Evolutionary conservation across 116 monocot species (phyloP), one percentile per base, ranked within the genome.

Genomic region (Zostera marina): DNA sequence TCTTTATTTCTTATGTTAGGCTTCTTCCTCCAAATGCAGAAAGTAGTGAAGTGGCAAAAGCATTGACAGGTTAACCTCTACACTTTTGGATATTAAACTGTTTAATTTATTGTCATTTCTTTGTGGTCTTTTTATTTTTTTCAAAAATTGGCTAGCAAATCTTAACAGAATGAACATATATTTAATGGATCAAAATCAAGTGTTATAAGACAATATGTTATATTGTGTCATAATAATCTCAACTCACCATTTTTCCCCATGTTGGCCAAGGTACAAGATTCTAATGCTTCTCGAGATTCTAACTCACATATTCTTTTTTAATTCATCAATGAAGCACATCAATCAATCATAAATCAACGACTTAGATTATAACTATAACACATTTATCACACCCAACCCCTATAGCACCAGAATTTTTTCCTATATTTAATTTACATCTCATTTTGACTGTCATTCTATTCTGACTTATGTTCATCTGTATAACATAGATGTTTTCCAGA

Each of bases 21-120:
- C 76, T 96, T 69, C 77, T 96, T 78, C 96, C 96, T 63, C 79
- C 83, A 41, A 89, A 85, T 41, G 82, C 82, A 41, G 77, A 85
- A 54, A 96, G 89, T 52, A 82, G 66, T 74, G 85, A 88, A 73
- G 96, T 89, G 62, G 74, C 96, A 39, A 80, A 78, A 58, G 90
- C 89, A 61, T 71, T 96, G 64, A 96, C 96, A 85, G 96, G 96
- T 96, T 52, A 42, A 25, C 39, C 19, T 59, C 59, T 59, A 11
- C 32, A 38, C 56, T 61, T 46, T 8, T 39, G 32, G 17, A 60
- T 55, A 10, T 54, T 46, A 9, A 44, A 56, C 23, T 55, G 39
- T 17, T 10, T 15, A 39, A 56, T n/a, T 25, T 14, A 56, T 13
- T 17, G 48, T 7, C 32, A 56, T 56, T 16, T 56, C 8, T 38